Percentiles rank a stretch among this genome's conserved stretches.
Evolutionary conservation across 768 basidiomycete genomes (phyloP).

Genomic region (Hericium rajendrae): DNA sequence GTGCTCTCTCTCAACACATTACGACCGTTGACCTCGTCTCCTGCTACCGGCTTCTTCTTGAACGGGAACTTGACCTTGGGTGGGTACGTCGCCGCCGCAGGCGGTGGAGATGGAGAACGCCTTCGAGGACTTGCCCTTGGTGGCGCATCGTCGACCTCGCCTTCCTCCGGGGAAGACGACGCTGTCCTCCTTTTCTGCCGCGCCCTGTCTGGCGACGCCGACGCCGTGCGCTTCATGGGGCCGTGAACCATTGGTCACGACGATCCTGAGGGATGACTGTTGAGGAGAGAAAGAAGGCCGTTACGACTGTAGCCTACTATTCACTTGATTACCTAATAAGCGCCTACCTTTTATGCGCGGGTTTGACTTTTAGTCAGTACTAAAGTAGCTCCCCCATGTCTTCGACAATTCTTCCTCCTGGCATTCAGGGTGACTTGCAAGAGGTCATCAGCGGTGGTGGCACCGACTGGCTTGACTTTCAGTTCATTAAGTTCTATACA

Average conservation of each 20-base stretch:
- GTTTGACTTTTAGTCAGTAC: too few species aligned
- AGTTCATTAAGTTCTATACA: conserved; percentile 43
- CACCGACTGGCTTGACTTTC: conserved; percentile 40
- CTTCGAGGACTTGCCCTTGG: conserved; percentile 10
- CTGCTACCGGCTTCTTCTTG: conserved; percentile 35
- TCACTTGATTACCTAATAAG: too few species aligned
- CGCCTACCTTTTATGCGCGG: too few species aligned
- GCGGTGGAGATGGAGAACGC: conserved; percentile 12
- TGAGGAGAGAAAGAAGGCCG: too few species aligned
- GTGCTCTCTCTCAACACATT: background rate
- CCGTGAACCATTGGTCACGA: conserved; percentile 5
- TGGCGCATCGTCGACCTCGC: conserved; percentile 61
- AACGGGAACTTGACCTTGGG: conserved; percentile 67
- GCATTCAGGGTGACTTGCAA: conserved; percentile 25
- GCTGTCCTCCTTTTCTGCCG: conserved; percentile 47
- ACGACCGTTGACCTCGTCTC: background rate
- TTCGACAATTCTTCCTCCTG: conserved; percentile 29
- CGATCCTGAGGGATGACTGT: background rate
- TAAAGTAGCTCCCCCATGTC: background rate
- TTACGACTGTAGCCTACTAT: too few species aligned
- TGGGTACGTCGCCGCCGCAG: conserved; percentile 23
- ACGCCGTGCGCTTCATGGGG: conserved; percentile 47
- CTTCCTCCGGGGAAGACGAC: conserved; percentile 68
- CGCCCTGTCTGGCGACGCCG: conserved; percentile 37
- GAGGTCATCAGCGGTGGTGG: conserved; percentile 31